These are phyloP conservation scores for Inosperma sp. DNA, from an alignment of 768 basidiomycete species.

Conservation along the genomic window DNA sequence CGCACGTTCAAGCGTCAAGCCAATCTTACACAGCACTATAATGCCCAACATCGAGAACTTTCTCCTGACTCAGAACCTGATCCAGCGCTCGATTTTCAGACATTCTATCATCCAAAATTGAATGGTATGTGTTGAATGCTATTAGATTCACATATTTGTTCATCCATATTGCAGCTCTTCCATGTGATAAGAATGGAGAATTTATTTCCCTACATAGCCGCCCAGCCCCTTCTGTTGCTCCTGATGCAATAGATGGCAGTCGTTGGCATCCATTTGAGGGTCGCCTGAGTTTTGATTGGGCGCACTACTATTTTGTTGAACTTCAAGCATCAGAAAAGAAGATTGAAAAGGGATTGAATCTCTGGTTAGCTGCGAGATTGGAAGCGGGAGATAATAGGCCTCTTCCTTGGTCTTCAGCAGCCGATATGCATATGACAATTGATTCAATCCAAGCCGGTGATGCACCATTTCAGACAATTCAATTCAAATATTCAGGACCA, in stretches of 20 bases:
- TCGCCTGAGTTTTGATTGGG: conserved; percentile 18
- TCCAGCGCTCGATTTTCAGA: conserved; percentile 1
- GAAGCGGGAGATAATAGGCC: conserved; percentile 3
- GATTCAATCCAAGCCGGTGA: conserved; percentile 15
- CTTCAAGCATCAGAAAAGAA: conserved; percentile 15
- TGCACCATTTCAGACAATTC: conserved; percentile 16
- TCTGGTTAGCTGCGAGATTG: conserved; percentile 16
- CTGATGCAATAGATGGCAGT: conserved; percentile 23
- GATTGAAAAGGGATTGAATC: conserved; percentile 17
- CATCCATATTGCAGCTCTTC: neutral
- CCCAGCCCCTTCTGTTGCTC: conserved; percentile 13
- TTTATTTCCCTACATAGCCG: neutral
- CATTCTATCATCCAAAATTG: conserved; percentile 8
- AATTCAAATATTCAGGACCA: conserved; percentile 15
- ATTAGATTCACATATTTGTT: neutral
- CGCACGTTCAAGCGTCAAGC: conserved; percentile 1
- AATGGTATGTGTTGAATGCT: conserved; percentile 6
- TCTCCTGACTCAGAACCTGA: conserved; percentile 11
- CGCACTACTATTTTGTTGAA: conserved; percentile 19
- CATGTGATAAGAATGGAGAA: conserved; percentile 2
- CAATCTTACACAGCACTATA: conserved; percentile 8
- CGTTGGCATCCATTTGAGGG: conserved; percentile 10
- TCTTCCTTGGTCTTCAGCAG: conserved; percentile 9
- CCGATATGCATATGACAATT: conserved; percentile 15
- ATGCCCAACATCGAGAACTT: conserved; percentile 5